phyloP scores from a whole-genome alignment of 129 eudicot genomes.

The Pseudognaphalium luteoalbum region DNA sequence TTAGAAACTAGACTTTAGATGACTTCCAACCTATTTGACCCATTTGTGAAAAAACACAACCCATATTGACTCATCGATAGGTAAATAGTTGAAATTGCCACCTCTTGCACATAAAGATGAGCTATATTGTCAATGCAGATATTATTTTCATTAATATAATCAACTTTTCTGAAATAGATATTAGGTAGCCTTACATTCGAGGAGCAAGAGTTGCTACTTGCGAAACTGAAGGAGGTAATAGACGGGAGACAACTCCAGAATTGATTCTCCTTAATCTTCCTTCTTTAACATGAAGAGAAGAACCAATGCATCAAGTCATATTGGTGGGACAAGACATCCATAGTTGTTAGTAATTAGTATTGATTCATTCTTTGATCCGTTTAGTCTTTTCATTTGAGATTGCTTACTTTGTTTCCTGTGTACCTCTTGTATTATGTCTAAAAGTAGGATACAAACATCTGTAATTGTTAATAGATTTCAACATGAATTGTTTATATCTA shows the following conservation, averaged over 20 bases:
- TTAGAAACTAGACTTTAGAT: not conserved
- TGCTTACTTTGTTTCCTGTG: slow-evolving; percentile 1
- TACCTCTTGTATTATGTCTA: not conserved
- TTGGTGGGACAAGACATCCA: not conserved
- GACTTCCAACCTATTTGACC: not conserved
- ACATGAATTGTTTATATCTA: not conserved
- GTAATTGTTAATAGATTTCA: slow-evolving; percentile 16
- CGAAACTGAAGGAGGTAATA: slow-evolving; percentile 57
- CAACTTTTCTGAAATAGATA: slow-evolving; percentile 35
- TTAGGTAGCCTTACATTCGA: slow-evolving; percentile 56
- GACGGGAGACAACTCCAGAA: slow-evolving; percentile 36
- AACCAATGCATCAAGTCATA: slow-evolving; percentile 9
- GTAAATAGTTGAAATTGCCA: not conserved
- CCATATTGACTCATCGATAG: not conserved
- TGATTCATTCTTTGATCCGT: slow-evolving; percentile 17
- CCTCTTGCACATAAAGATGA: not conserved
- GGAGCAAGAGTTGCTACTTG: slow-evolving; percentile 59
- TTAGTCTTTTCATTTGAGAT: slow-evolving; percentile 2
- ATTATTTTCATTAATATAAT: not conserved
- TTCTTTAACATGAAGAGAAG: slow-evolving; percentile 4
- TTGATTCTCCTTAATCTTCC: slow-evolving; percentile 12
- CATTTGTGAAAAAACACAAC: not conserved
- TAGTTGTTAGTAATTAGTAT: slow-evolving; percentile 7
- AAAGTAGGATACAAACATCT: slow-evolving; percentile 15
- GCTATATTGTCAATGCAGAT: not conserved